Base-by-base conservation (phyloP, 768 basidiomycete species). In the Kwoniella sp. region DNA sequence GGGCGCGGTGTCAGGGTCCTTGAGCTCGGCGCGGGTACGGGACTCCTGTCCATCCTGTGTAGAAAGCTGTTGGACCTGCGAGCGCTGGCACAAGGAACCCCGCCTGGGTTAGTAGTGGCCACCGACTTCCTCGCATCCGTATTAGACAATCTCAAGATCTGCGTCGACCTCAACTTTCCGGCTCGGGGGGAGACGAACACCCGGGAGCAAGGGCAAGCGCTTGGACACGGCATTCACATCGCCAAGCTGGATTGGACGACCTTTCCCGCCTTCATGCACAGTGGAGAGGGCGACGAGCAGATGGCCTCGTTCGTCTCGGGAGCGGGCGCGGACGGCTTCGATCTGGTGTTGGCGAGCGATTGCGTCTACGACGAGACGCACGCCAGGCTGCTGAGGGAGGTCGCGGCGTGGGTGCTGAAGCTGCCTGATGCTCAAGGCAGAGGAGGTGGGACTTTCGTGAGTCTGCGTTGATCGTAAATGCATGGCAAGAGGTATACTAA, bases 361-460 rank as follows among this genome's bases (percentile, higher is more conserved):
- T 74, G 73, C 49, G 73, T 74, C 3, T 74, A 74, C 44, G 73
- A 74, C 52, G 51, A 61, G 12, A 69, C 70, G 3, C 73, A 74
- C 42, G 70, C 73, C 19, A 57, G 58, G 46, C 60, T 74, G 50
- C 53, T 74, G 26, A 50, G 67, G 11, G 46, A 72, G 45, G 69
- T 70, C 10, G 65, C 56, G 5, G 41, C 57, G 15, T 71, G 70
- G 68, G 51, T 58, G 5, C 45, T 74, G 34, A 43, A 62, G 22
- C 31, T 69, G 26, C 73, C 73, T 3, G 62, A 62, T 50, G 41
- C 47, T n/a, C 27, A 47, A 17, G 45, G 45, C 1, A 66, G 61
- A 1, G 59, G 65, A 32, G 73, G 73, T 10, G 73, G 73, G 14
- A 70, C 71, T 10, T 62, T 74, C 45, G 72, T 73, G 37, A 65